Percentiles rank a stretch among this genome's conserved stretches.
phyloP scores from a whole-genome alignment of 1,284 basidiomycete genomes.

The Filobasidium uniguttulatum region DNA sequence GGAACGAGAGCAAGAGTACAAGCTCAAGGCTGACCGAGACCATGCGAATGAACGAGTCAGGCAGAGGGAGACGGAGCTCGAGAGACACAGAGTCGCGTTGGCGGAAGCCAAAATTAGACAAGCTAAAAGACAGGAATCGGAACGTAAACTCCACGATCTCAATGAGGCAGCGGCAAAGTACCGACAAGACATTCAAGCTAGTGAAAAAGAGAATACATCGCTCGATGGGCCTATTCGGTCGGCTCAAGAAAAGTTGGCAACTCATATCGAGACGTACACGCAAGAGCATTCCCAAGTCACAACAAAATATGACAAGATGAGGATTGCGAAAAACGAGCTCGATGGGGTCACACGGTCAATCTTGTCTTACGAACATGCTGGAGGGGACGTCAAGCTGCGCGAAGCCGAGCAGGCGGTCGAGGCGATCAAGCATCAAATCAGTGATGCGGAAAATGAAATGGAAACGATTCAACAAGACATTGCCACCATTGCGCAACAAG shows the following conservation, averaged over 20 bases:
- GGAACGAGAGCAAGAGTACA: conserved; percentile 4
- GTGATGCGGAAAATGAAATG: conserved; percentile 42
- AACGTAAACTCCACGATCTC: conserved; percentile 39
- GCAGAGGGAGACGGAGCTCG: not conserved
- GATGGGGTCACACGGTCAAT: conserved; percentile 9
- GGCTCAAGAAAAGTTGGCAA: conserved; percentile 15
- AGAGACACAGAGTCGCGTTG: not conserved
- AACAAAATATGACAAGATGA: conserved; percentile 9
- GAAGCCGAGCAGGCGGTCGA: conserved; percentile 50
- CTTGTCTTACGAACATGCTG: conserved; percentile 57
- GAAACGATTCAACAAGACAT: conserved; percentile 50
- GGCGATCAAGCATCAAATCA: conserved; percentile 33
- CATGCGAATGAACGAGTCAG: conserved; percentile 2
- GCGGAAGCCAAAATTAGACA: not conserved
- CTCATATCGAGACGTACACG: conserved; percentile 10
- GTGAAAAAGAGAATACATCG: conserved; percentile 24
- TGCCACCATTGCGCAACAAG: conserved; percentile 36
- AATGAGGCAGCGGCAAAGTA: conserved; percentile 44
- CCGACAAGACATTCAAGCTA: conserved; percentile 28
- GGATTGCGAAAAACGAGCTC: conserved; percentile 1
- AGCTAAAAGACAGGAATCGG: not conserved
- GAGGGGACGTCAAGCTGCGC: conserved; percentile 49
- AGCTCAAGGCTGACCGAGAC: conserved; percentile 2
- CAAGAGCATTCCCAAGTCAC: conserved; percentile 14
- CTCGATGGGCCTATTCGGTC: conserved; percentile 32